Conservation (phyloP, 192 early-diverging fungal genomes). For the Chytriomyces confervae region DNA sequence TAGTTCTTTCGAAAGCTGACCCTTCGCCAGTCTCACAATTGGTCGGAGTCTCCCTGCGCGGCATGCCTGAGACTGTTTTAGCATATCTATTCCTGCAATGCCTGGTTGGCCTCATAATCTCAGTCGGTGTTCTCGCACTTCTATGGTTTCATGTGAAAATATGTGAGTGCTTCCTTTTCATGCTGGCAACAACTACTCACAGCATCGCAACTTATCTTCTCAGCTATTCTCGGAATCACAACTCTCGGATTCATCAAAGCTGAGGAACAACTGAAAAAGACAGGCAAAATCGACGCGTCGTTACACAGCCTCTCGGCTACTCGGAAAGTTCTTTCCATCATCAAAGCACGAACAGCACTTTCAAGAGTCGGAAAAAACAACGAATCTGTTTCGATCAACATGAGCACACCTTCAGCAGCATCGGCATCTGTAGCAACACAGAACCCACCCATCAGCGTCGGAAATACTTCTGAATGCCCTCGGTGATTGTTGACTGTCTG, state of each 20-base stretch:
- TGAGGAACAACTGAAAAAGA: neutral
- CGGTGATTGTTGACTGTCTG: no score
- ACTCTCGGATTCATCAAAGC: neutral
- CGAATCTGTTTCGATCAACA: neutral
- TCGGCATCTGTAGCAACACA: neutral
- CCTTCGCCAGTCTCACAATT: neutral
- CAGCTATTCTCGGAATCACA: conserved; percentile 14
- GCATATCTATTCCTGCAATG: neutral
- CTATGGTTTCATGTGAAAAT: conserved; percentile 17
- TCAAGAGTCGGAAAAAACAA: neutral
- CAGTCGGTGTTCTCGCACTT: neutral
- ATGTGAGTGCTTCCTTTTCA: neutral
- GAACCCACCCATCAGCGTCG: no score
- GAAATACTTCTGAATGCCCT: no score
- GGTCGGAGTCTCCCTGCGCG: neutral
- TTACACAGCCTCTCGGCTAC: neutral
- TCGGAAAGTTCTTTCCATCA: neutral
- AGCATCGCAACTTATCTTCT: neutral
- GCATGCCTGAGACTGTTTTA: neutral
- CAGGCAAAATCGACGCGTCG: neutral
- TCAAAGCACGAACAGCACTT: neutral
- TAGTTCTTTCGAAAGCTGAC: neutral
- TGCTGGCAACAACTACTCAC: neutral
- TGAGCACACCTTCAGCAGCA: neutral
- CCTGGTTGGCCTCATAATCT: neutral